Base-by-base conservation (phyloP, 2,329 filamentous ascomycete species). In the Talaromyces sp. region DNA sequence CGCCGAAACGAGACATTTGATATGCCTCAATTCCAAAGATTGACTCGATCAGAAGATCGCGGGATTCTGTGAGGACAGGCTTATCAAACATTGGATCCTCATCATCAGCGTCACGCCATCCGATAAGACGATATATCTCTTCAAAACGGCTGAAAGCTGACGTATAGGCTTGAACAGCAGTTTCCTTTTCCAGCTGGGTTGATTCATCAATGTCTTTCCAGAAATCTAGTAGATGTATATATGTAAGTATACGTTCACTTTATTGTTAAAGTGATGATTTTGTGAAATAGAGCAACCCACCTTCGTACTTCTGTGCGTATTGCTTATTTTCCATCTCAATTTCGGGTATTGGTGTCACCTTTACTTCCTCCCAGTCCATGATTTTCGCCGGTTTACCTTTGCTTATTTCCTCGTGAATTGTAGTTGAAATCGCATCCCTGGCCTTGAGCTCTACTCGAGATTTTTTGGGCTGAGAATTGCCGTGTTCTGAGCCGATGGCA, bases 181-280 rank as follows among this genome's bases (percentile, higher is more conserved):
- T 27, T 3, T 54, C 28, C 28, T 55, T 57, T 47, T 61, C 59
- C 9, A 13, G 49, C 36, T 36, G 13, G n/a, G 49, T 61, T 6
- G 59, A 61, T 54, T 57, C 44, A 54, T 61, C 59, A 61, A 28
- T n/a, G 15, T 58, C 36, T 55, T 61, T 61, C 55, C 55, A 61
- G n/a, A n/a, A n/a, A n/a, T n/a, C n/a, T 28, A 3, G 27, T 28
- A 3, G 3, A 28, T 28, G 27, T 60, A 32, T 33, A 30, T 22
- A 60, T 51, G 47, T 49, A 55, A 17, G 44, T 54, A 39, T 42
- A 19, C 25, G n/a, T n/a, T n/a, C n/a, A n/a, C n/a, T n/a, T 30
- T 22, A 32, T 30, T 56, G 8, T 51, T 25, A 11, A n/a, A 56
- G 42, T 8, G 19, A 33, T 15, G 15, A 32, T 52, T 39, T 42